A percentile compares a stretch with the other conserved stretches of the same genome.
These are phyloP conservation scores for Kondoa malvinella DNA, from an alignment of 768 basidiomycete genomes.

Conservation along the genomic window DNA sequence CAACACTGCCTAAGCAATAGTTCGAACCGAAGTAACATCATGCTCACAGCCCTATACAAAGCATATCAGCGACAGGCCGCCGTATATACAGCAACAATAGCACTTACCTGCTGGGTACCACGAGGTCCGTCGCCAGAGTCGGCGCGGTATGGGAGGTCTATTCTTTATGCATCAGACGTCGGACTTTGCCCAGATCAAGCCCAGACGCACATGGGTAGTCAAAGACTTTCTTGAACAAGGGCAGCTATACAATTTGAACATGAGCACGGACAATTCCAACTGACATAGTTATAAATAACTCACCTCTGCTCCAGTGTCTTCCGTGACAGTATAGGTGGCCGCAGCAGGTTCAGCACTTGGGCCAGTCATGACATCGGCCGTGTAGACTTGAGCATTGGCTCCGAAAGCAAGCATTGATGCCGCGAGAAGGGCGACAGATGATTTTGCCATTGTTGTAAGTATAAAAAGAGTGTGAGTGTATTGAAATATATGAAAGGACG, in stretches of 20 bases:
- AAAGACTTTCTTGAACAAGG: background rate
- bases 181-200: background rate
- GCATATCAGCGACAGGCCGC: too few relatives aligned
- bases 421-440: background rate
- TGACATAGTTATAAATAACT: background rate
- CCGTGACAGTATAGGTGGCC: background rate
- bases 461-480: background rate
- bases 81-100: background rate
- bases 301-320: slow-evolving; percentile 5
- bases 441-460: background rate
- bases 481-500: too few relatives aligned
- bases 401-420: background rate
- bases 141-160: slow-evolving; percentile 12
- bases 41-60: too few relatives aligned
- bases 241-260: background rate
- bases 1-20: too few relatives aligned
- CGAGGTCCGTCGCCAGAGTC: slow-evolving; percentile 19
- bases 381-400: background rate
- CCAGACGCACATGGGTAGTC: background rate
- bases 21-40: too few relatives aligned
- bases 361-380: background rate
- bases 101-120: slow-evolving; percentile 14
- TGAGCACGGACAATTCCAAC: background rate
- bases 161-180: background rate
- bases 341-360: background rate